Conservation (phyloP, 352 stramenopile species). For the Peronospora farinosa region DNA sequence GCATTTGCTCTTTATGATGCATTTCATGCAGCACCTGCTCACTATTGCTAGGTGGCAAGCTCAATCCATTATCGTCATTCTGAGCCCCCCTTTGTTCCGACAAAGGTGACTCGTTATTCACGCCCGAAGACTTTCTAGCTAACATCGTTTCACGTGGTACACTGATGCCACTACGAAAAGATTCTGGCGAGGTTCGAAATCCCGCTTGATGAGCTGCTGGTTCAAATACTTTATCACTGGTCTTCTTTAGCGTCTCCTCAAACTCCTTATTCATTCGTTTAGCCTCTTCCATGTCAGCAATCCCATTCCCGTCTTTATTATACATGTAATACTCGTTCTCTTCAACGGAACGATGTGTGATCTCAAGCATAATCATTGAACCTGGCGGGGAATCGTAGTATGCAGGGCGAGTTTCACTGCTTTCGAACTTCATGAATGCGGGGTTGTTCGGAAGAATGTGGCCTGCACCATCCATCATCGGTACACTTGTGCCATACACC, state of each 20-base stretch:
- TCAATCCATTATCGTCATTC: constrained; percentile 22
- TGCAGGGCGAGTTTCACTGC: constrained; percentile 23
- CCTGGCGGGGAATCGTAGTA: constrained; percentile 42
- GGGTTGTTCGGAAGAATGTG: constrained; percentile 7
- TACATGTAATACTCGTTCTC: constrained; percentile 54
- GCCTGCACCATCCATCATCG: constrained; percentile 15
- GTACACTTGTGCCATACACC: constrained; percentile 22
- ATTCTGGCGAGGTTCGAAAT: constrained; percentile 7
- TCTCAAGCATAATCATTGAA: constrained; percentile 22
- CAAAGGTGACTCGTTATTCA: constrained; percentile 6
- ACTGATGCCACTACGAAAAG: constrained; percentile 10
- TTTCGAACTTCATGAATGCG: constrained; percentile 11
- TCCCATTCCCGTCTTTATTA: constrained; percentile 40
- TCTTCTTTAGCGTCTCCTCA: constrained; percentile 32
- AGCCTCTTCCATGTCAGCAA: constrained; percentile 56
- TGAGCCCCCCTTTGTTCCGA: constrained; percentile 15
- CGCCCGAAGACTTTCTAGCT: constrained; percentile 10
- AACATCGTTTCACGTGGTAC: constrained; percentile 21
- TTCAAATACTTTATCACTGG: constrained; percentile 4
- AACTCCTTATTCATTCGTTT: constrained; percentile 66
- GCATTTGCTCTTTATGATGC: constrained; percentile 18
- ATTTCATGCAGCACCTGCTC: constrained; percentile 27
- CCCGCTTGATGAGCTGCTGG: background rate
- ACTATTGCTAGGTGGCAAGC: constrained; percentile 27
- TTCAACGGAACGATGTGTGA: constrained; percentile 36